Percentiles rank a stretch among this genome's conserved stretches.
These are phyloP conservation scores for Closterium sp. DNA, from an alignment of 139 green algal species.

Conservation along the genomic window DNA sequence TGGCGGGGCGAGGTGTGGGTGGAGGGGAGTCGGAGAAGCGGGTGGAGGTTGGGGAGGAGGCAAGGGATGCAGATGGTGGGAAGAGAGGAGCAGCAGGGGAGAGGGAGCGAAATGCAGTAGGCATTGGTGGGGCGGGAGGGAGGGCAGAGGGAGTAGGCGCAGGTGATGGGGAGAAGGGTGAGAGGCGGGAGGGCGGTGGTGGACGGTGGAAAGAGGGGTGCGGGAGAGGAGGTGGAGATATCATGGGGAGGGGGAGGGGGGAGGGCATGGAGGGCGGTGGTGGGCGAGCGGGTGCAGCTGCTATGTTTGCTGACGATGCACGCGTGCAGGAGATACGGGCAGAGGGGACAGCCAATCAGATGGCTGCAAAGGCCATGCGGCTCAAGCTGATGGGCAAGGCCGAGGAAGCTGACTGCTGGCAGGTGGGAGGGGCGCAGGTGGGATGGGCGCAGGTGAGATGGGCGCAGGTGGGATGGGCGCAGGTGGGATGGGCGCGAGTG, in stretches of 20 bases:
- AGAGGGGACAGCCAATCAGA: slow-evolving; percentile 55
- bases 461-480: too few species aligned
- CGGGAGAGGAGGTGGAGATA: slow-evolving; percentile 9
- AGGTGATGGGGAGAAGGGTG: background rate
- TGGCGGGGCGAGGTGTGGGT: background rate
- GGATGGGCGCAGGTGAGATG: too few species aligned
- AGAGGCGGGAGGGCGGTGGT: background rate
- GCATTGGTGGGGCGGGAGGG: background rate
- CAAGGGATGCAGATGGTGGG: background rate
- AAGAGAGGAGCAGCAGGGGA: background rate
- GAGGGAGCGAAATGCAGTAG: background rate
- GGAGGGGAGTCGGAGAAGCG: background rate
- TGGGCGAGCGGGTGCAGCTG: background rate
- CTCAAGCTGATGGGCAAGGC: slow-evolving; percentile 59
- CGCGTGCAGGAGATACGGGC: background rate
- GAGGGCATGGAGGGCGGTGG: background rate
- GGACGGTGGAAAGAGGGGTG: background rate
- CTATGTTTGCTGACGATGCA: background rate
- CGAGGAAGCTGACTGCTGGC: slow-evolving; percentile 37
- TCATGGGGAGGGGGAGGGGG: background rate
- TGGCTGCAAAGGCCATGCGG: slow-evolving; percentile 63
- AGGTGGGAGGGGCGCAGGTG: too few species aligned
- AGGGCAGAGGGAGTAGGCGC: background rate
- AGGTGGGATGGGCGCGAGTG: too few species aligned
- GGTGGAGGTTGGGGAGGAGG: background rate